Evolutionary conservation across 331 rosid species (phyloP).

Genomic region (Pyracantha coccinea): DNA sequence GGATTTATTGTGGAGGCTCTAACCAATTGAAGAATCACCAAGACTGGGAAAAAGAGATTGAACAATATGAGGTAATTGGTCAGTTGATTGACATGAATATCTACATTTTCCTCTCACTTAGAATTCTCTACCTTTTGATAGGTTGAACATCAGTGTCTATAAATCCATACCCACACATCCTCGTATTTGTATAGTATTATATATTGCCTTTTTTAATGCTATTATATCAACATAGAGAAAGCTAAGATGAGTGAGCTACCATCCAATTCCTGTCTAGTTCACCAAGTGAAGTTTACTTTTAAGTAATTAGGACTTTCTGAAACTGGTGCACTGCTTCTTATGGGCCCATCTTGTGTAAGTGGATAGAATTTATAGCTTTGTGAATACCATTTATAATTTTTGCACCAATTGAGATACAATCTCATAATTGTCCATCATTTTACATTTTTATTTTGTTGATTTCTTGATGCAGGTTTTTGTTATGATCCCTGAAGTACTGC

Average conservation of each 20-base stretch:
- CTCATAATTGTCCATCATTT: neutral
- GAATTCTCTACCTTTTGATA: neutral
- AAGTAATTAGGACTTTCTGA: neutral
- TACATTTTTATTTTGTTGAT: slow-evolving; percentile 7
- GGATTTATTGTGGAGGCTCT: slow-evolving; percentile 52
- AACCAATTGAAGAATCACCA: slow-evolving; percentile 46
- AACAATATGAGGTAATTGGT: slow-evolving; percentile 61
- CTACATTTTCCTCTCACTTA: slow-evolving; percentile 5
- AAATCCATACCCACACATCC: neutral
- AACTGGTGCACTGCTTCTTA: neutral
- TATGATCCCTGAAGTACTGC: slow-evolving; percentile 78
- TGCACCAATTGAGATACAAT: neutral
- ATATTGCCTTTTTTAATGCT: neutral
- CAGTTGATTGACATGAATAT: slow-evolving; percentile 8
- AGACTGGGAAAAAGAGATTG: slow-evolving; percentile 70
- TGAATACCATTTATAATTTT: neutral
- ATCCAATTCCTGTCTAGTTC: neutral
- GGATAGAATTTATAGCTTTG: no score
- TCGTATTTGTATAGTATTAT: neutral
- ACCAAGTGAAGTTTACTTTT: neutral
- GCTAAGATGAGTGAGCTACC: neutral
- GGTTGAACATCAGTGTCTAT: neutral
- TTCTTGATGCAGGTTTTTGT: slow-evolving; percentile 66
- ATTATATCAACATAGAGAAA: neutral
- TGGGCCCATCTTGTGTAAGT: no score